Base-by-base conservation (phyloP, 2,329 filamentous ascomycete genomes). In the Verticillium dahliae region DNA sequence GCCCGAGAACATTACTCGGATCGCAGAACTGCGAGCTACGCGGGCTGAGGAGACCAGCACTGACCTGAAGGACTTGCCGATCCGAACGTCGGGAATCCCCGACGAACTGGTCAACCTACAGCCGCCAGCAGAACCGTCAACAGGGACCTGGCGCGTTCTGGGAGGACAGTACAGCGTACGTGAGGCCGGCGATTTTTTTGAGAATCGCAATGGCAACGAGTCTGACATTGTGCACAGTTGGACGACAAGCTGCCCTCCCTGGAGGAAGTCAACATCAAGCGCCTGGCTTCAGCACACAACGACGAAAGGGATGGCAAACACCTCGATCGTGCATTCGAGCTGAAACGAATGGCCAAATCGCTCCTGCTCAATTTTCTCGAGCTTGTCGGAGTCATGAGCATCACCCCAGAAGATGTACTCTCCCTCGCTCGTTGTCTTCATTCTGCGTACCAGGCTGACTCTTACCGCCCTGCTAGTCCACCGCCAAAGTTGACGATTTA, bases 311-410 rank as follows among this genome's bases (percentile, higher is more conserved):
- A 85, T 63, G 78, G 76, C 62, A 83, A 82, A 62, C 81, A 87
- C 71, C 80, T 83, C 63, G 85, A 90, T 70, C 84, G 85, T 55
- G 85, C 85, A 2, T 80, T 87, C 65, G 82, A 91, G 71, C 85
- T 95, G 2, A 89, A 92, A 68, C 85, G 88, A 58, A 83, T 97
- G 35, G 86, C 90, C 64, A 96, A 96, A 71, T 94, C 90, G 3
- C 80, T 97, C 1, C 81, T 98, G 0, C 80, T 98, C 55, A 96
- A 94, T 72, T 98, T 96, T 71, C 82, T 98, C 55, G 92, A 96
- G 70, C 84, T 98, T 5, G 79, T 90, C 0, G 91, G 92, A 31
- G 79, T 90, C 14, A 79, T 96, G 62, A 82, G 85, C 10, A 75
- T 85, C n/a, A 82, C 88, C 56, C 90, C 91, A 0, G 80, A 82